Base-by-base conservation (phyloP, 2,329 filamentous ascomycete species). In the Sarocladium kiliense region DNA sequence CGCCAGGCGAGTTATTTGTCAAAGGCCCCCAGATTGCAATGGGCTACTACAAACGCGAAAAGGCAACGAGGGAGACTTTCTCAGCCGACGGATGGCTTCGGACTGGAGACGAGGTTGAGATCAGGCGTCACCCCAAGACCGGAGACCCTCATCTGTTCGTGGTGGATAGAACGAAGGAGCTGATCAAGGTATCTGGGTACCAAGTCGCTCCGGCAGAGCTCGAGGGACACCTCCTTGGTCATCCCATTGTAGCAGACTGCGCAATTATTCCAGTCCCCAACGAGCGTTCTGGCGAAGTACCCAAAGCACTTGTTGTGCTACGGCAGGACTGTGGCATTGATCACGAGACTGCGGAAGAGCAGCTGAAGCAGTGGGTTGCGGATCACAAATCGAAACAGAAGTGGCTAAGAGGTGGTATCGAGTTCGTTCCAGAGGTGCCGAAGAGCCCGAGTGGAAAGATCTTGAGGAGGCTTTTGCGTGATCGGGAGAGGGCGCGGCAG, bases 51-150 rank as follows among this genome's bases (percentile, higher is more conserved):
- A 93, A 94, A 64, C 83, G 88, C 32, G 84, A 88, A 63, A 89
- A 91, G 2, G 93, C 85, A 26, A 76, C 78, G 54, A 11, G 27
- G 19, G 89, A 93, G 65, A 92, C 90, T 0, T 94, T 89, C 63
- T 64, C 82, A 0, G 72, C 68, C 57, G 83, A 89, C 59, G 82
- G 82, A 6, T 91, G 88, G 80, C 82, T 93, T 77, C 81, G 80
- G 32, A 95, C 91, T 0, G 91, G 91, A 11, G 90, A 96, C 63
- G 88, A 93, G 65, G 89, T 86, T n/a, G n/a, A n/a, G n/a, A n/a
- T n/a, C n/a, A n/a, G n/a, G n/a, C n/a, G n/a, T n/a, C n/a, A n/a
- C n/a, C n/a, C n/a, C n/a, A n/a, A n/a, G n/a, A n/a, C n/a, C n/a
- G n/a, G n/a, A n/a, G n/a, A n/a, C n/a, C n/a, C 85, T 60, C 88